Base-by-base conservation (phyloP, 441 rosid genomes). In the Populus tomentosa region DNA sequence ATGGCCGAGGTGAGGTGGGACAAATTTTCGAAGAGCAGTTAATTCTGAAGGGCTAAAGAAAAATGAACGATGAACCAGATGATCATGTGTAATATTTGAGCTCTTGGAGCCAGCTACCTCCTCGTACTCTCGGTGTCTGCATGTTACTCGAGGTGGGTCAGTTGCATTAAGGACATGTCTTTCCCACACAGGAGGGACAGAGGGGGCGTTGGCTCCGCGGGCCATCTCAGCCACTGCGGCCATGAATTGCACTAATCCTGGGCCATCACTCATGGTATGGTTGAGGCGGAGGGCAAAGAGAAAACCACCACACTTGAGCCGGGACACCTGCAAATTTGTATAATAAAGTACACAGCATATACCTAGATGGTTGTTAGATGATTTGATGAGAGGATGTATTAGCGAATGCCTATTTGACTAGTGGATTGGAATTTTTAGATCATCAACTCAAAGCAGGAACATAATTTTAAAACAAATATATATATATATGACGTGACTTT, bases 191-290 rank as follows among this genome's bases (percentile, higher is more conserved):
- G 92, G 88, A 0, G 65, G 72, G 23, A 82, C 32, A 0, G 87
- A 78, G 0, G 87, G 88, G 16, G 69, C 32, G 0, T 0, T 26
- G 3, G 33, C 67, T 0, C 91, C 91, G 7, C 84, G 75, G 0
- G 90, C 86, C 40, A 86, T 73, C 56, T 87, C 89, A 0, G 78
- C 79, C 0, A 87, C 28, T 0, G 88, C 77, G 0, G 65, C 23
- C 63, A 84, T 6, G 72, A 89, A 86, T 7, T 85, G 89, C 5
- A 35, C 62, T 4, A 83, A 0, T 6, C 91, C 92, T 0, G 36
- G 20, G 0, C 70, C 92, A 46, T 89, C 94, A 9, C 72, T 21
- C 82, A 88, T 79, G 5, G 89, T 82, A 75, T 88, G 92, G 77
- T 84, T 88, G 6, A 83, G 14, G 2, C 89, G 84, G 32, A 82